Evolutionary conservation across 2,329 filamentous ascomycete species (phyloP), one percentile per base, ranked within the genome.

Genomic region (Claviceps arundinis): DNA sequence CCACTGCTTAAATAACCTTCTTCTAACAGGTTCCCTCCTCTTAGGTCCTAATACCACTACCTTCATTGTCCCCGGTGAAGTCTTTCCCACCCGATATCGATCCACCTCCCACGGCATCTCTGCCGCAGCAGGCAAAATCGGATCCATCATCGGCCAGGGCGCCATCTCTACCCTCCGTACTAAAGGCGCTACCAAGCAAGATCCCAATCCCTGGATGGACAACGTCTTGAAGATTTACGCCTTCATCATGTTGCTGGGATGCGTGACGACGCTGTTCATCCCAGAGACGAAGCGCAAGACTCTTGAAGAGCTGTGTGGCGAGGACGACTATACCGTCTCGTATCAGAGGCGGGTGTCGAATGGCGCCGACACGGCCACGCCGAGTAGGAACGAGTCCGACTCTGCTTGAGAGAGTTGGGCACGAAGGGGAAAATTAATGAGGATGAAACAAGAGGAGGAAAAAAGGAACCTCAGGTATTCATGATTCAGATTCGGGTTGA

Each of bases 161-260:
- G 77, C 78, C 59, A 78, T 81, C 58, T 73, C 76, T 2, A 75
- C 72, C 13, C 72, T 81, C 16, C 70, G 75, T 48, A 73, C 71
- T 11, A 63, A 63, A 14, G 70, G 71, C n/a, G 72, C 68, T 16
- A 69, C 69, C 37, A 52, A 57, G 7, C 57, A 50, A 2, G 69
- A 70, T 56, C 57, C 61, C 0, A 61, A 64, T 16, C 85, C 84
- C 1, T 89, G 85, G 85, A 76, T 89, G 66, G 75, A 88, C 69
- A 85, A 89, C 65, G 84, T 89, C 42, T 79, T 89, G 62, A 73
- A 87, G 73, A 88, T 89, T 59, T 78, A 76, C 62, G 83, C 84
- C 5, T 73, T 87, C 30, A 89, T 90, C 74, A 89, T 89, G 85
- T 74, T 89, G 37, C 71, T 80, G 53, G 86, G 86, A 52, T 72